Evolutionary conservation across 805 yeast species (phyloP).

Genomic region (Torulaspora maleeae): DNA sequence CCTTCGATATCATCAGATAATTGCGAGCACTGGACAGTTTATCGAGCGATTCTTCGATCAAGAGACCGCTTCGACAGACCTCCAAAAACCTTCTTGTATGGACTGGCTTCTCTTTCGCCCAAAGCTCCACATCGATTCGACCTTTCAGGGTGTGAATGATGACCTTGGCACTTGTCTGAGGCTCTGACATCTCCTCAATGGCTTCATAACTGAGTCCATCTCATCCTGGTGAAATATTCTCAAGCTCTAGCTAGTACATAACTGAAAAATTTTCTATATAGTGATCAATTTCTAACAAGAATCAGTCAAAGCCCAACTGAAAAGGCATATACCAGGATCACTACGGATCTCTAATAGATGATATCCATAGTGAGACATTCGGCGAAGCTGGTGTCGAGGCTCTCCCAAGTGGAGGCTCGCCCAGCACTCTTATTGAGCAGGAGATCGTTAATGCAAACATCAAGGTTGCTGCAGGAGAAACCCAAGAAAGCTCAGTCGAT

Average conservation of each 20-base stretch:
- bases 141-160: slow-evolving; percentile 55
- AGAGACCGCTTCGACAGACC: slow-evolving; percentile 34
- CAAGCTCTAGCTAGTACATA: neutral
- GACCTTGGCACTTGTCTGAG: slow-evolving; percentile 59
- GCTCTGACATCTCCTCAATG: slow-evolving; percentile 37
- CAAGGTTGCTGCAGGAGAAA: slow-evolving; percentile 11
- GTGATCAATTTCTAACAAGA: neutral
- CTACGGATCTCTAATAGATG: slow-evolving; percentile 1
- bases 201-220: slow-evolving; percentile 2
- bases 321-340: neutral
- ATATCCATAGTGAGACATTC: slow-evolving; percentile 4
- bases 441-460: slow-evolving; percentile 3
- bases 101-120: slow-evolving; percentile 63
- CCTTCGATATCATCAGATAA: slow-evolving; percentile 3
- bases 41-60: slow-evolving; percentile 4
- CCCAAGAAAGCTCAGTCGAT: slow-evolving; percentile 44
- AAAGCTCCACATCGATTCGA: slow-evolving; percentile 52
- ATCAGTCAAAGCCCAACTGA: neutral
- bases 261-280: slow-evolving; percentile 9
- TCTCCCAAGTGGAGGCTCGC: neutral
- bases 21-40: neutral
- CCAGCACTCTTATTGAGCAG: neutral
- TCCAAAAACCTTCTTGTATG: slow-evolving; percentile 47
- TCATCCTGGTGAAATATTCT: slow-evolving; percentile 1
- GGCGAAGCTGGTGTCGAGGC: slow-evolving; percentile 4